Conservation (phyloP, 495 filamentous ascomycete species). For the Podospora comata region DNA sequence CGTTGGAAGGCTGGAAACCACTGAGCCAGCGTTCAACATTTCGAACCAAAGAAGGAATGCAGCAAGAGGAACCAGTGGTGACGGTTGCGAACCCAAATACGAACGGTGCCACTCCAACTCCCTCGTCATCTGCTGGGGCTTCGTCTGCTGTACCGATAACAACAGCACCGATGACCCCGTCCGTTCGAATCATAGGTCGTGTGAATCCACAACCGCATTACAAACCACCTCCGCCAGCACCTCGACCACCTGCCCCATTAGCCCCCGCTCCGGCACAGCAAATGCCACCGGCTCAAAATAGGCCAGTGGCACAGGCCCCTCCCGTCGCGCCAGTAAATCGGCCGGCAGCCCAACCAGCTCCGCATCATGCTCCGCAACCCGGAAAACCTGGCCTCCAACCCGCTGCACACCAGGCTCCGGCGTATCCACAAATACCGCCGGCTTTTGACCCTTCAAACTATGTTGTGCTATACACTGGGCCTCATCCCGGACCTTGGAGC, state of each 20-base stretch:
- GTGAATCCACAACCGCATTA: background rate
- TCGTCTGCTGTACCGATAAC: background rate
- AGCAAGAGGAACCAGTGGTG: background rate
- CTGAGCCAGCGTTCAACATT: background rate
- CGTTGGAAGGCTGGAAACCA: background rate
- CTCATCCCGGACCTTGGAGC: conserved; percentile 13
- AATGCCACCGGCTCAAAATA: background rate
- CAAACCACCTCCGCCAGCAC: conserved; percentile 1
- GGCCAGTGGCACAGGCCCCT: background rate
- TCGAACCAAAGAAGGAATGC: background rate
- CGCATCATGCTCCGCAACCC: background rate
- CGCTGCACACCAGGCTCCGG: background rate
- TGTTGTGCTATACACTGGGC: conserved; percentile 15
- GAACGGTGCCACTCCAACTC: conserved; percentile 6
- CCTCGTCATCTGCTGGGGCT: background rate
- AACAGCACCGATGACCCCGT: background rate
- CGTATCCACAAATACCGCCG: conserved; percentile 9
- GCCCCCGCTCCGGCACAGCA: background rate
- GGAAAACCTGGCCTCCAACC: background rate
- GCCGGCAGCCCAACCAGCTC: conserved; percentile 2
- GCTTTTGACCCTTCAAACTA: conserved; percentile 13
- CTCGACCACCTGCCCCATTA: background rate
- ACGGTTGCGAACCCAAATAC: background rate
- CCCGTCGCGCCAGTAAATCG: background rate
- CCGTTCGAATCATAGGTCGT: background rate